Percentiles rank a stretch among this genome's conserved stretches.
Conservation (phyloP, 2,329 filamentous ascomycete genomes). For the Colletotrichum sp. region DNA sequence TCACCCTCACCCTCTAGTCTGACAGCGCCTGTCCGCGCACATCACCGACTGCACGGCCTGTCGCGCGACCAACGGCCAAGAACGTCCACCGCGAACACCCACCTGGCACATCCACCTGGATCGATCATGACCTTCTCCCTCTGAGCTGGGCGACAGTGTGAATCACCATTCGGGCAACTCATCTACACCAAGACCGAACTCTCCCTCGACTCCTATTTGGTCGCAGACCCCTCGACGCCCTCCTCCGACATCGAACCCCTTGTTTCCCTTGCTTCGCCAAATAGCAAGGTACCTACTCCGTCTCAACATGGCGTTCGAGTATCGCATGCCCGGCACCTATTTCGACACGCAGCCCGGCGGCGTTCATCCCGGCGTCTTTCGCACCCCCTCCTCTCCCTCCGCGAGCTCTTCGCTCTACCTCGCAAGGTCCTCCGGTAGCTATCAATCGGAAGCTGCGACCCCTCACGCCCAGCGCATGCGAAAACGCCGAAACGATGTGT, state of each 20-base stretch:
- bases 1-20: background rate
- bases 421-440: conserved; percentile 41
- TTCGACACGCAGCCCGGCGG: conserved; percentile 36
- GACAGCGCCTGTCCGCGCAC: background rate
- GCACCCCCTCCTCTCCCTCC: conserved; percentile 44
- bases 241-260: background rate
- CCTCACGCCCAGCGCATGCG: conserved; percentile 46
- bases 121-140: conserved; percentile 10
- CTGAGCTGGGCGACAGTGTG: conserved; percentile 13
- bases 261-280: background rate
- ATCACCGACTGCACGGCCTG: background rate
- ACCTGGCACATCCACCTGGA: background rate
- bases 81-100: background rate
- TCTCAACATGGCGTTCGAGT: conserved; percentile 33
- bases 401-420: conserved; percentile 31
- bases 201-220: background rate
- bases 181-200: background rate
- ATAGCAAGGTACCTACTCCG: background rate
- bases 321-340: conserved; percentile 39
- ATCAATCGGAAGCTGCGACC: conserved; percentile 40
- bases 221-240: background rate
- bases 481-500: conserved; percentile 41
- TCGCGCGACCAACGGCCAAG: background rate
- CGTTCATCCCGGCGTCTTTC: conserved; percentile 51
- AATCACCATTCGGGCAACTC: background rate